Evolutionary conservation across 345 rosid species (phyloP), one percentile per base, ranked within the genome.

Genomic region (Sonneratia caseolaris): DNA sequence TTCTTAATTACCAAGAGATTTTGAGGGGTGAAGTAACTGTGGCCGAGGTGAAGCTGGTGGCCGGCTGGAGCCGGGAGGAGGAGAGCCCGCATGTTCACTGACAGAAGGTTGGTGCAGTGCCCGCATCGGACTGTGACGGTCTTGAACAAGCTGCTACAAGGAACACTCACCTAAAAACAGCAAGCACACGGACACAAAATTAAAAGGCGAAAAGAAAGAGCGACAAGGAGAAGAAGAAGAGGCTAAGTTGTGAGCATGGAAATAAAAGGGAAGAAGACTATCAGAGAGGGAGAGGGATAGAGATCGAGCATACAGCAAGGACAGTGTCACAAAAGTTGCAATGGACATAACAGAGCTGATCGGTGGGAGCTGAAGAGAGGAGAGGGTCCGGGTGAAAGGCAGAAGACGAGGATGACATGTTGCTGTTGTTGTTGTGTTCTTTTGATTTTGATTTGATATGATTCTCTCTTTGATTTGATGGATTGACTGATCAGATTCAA

Each of bases 341-440:
- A 73, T 86, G 93, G 90, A 92, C 97, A 71, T 96, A 96, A 82
- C 98, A 92, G 81, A 96, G 98, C 82, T 96, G 96, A 53, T 96
- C 98, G 80, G 94, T 81, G 82, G 94, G 88, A n/a, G 64, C 64
- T 7, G 64, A 57, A 10, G 64, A n/a, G 14, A 92, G 86, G 83
- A 84, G 84, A 82, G 84, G 87, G 84, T 88, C 92, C 83, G 93
- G 49, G 79, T 87, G 80, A 83, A 89, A 71, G 16, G 79, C 69
- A 3, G 78, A 70, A 3, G 77, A 75, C 2, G 72, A 68, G 59
- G 70, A 67, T 37, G 73, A 75, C 75, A 76, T 37, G 77, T 70
- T 49, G 65, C 59, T 91, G 88, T 88, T 71, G 71, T 47, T 79
- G 53, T 68, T 75, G 37, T 69, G 66, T 72, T 74, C 68, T 55